Evolutionary conservation across 345 rosid genomes (phyloP), one percentile per base, ranked within the genome.

Genomic region (Populus davidiana): DNA sequence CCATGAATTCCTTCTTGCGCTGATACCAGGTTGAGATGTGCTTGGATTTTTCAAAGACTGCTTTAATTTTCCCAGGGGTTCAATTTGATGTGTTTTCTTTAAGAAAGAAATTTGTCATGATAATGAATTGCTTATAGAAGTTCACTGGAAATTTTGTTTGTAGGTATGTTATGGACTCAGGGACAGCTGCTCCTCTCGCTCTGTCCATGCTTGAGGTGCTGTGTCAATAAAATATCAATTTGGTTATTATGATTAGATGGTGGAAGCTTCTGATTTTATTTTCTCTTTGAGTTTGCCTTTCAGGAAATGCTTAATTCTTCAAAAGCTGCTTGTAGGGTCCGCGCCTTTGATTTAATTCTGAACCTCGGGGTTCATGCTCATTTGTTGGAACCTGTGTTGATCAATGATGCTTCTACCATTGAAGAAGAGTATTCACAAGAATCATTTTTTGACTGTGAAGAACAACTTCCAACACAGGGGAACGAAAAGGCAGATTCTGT

Each of bases 281-380:
- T 74, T 52, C 33, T 52, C 74, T 81, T 65, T 31, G 62, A 52
- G 73, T 73, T 52, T 74, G 35, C 78, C 47, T 82, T 83, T 79
- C 90, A 96, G 99, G 99, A 92, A 83, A 96, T 96, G 97, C 91
- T 96, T 75, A 83, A 88, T 86, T 96, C 99, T 84, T 83, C 96
- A 56, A 88, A 85, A 86, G 79, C 90, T 74, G 89, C 89, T 62
- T 91, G 95, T 83, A 88, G 92, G 86, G 85, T 91, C 70, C 97
- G 97, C 79, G 98, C 94, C 77, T 93, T 96, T 86, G 99, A 96
- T 87, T 85, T 96, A 83, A 89, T 96, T 79, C 86, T 96, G 86
- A 96, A 96, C 85, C 94, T 96, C 67, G 99, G 98, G 75, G 99
- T 96, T 74, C 99, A 96, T 89, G 94, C 95, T 80, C 99, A 92